Percentiles rank a stretch among this genome's conserved stretches.
Conservation (phyloP, 768 basidiomycete genomes). For the Lyophyllum decastes region DNA sequence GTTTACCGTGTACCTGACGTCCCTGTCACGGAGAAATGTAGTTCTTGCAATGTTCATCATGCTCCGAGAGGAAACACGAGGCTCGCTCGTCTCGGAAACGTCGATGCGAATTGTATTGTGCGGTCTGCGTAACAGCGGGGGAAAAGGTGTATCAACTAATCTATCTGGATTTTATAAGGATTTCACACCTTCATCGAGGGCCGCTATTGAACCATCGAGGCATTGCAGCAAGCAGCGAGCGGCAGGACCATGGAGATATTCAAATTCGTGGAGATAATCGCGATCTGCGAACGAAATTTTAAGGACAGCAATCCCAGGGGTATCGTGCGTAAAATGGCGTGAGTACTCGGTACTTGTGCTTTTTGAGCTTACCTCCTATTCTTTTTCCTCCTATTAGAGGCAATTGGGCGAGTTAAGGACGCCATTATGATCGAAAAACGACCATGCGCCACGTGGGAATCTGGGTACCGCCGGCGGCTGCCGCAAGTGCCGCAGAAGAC, state of each 20-base stretch:
- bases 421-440: neutral
- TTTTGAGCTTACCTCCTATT: neutral
- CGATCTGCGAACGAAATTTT: neutral
- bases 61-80: neutral
- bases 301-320: no score
- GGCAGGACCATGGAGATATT: neutral
- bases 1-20: neutral
- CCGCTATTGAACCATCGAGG: no score
- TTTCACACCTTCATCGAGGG: no score
- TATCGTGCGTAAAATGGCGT: no score
- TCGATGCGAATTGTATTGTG: neutral
- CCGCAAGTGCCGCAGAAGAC: constrained; percentile 13
- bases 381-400: neutral
- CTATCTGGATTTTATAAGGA: no score
- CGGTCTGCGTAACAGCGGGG: no score
- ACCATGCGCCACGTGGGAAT: neutral
- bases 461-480: constrained; percentile 12
- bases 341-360: neutral
- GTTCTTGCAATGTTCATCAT: neutral
- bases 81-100: neutral
- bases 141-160: no score
- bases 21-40: neutral
- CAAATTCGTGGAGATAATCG: neutral
- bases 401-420: neutral
- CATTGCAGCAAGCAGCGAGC: neutral